A percentile compares a stretch with the other conserved stretches of the same genome.
These are phyloP conservation scores for Berberis vulgaris DNA, from an alignment of 164 flowering plant genomes.

Conservation along the genomic window DNA sequence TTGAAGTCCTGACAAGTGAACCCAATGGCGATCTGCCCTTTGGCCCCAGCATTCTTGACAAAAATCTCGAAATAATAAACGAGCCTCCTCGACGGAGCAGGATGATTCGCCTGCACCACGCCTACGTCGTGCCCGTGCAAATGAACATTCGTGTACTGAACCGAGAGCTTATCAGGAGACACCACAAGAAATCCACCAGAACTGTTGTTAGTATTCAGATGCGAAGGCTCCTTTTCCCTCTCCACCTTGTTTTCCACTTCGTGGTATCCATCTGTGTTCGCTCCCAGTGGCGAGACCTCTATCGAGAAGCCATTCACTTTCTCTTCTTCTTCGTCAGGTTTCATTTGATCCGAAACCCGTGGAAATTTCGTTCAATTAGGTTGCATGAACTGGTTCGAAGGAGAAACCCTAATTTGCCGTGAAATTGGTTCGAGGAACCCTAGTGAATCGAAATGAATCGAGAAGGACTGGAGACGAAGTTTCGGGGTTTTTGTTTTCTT, in stretches of 20 bases:
- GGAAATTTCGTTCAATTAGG: too few relatives aligned
- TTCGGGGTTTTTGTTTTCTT: too few relatives aligned
- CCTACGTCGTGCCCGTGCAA: conserved; percentile 95
- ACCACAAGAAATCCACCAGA: conserved; percentile 79
- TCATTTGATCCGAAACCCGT: too few relatives aligned
- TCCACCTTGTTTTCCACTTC: conserved; percentile 20
- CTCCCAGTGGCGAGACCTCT: conserved; percentile 23
- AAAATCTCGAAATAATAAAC: conserved; percentile 83
- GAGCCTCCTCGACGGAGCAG: conserved; percentile 61
- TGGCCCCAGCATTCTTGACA: conserved; percentile 75
- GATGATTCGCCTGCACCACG: conserved; percentile 72
- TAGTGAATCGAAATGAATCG: too few relatives aligned
- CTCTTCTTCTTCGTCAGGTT: too few relatives aligned
- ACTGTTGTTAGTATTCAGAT: conserved; percentile 77
- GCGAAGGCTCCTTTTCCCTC: conserved; percentile 43
- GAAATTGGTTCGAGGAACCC: too few relatives aligned
- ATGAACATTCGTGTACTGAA: conserved; percentile 53
- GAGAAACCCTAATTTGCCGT: too few relatives aligned
- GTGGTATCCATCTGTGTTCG: conserved; percentile 10
- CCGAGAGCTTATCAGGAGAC: conserved; percentile 68
- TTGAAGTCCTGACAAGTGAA: conserved; percentile 61
- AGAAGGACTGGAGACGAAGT: too few relatives aligned
- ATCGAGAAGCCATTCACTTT: conserved; percentile 1
- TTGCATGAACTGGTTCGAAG: too few relatives aligned
- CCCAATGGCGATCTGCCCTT: conserved; percentile 85